A percentile compares a stretch with the other conserved stretches of the same genome.
These are phyloP conservation scores for Aspergillus ibericus DNA, from an alignment of 2,329 filamentous ascomycete species.

Conservation along the genomic window DNA sequence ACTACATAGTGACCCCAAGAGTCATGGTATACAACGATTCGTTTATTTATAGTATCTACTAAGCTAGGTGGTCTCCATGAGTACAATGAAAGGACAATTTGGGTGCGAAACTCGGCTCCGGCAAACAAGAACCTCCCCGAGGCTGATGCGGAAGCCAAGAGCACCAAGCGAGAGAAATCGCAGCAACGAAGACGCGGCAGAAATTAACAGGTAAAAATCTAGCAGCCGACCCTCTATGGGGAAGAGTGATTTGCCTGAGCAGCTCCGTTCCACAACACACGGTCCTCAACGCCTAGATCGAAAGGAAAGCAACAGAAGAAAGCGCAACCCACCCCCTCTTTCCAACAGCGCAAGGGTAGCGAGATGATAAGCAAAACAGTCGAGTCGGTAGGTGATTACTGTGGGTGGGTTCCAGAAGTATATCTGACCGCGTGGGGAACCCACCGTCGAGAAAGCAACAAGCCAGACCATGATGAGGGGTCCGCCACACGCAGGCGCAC, in stretches of 20 bases:
- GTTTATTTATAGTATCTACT: conserved; percentile 23
- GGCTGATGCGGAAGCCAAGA: conserved; percentile 8
- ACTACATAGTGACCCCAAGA: background rate
- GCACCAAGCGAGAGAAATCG: conserved; percentile 1
- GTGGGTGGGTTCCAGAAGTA: conserved; percentile 9
- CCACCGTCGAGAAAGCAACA: conserved; percentile 11
- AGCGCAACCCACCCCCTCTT: conserved; percentile 4
- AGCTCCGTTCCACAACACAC: conserved; percentile 12
- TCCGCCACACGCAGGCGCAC: background rate
- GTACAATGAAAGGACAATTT: conserved; percentile 15
- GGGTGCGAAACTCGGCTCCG: background rate
- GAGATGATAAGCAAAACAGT: conserved; percentile 10
- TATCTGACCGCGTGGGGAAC: conserved; percentile 9
- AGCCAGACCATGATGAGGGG: conserved; percentile 4
- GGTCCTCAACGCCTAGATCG: conserved; percentile 21
- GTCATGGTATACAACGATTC: background rate
- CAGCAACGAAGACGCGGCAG: conserved; percentile 7
- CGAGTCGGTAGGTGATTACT: conserved; percentile 8
- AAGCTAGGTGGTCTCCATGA: conserved; percentile 5
- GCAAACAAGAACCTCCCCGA: conserved; percentile 2
- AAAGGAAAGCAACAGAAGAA: conserved; percentile 1
- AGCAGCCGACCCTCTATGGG: conserved; percentile 15
- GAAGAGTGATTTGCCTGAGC: conserved; percentile 12
- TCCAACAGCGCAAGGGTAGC: conserved; percentile 5
- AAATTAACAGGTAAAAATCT: conserved; percentile 12